Base-by-base conservation (phyloP, 2,329 filamentous ascomycete species). In the Leptographium wingfieldii region DNA sequence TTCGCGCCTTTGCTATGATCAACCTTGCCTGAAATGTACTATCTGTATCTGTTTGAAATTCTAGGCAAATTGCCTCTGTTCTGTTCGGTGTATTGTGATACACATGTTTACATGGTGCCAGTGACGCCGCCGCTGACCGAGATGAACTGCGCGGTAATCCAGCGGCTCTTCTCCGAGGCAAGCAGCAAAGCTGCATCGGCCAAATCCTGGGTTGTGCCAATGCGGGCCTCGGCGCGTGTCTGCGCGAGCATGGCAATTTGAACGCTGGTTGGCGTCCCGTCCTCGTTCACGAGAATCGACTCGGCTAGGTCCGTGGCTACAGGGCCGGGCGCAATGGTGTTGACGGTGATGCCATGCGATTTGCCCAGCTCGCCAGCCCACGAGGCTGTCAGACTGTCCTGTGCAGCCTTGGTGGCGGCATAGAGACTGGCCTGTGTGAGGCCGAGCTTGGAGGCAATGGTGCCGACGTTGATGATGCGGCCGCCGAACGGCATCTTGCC, bases 121-220 rank as follows among this genome's bases (percentile, higher is more conserved):
- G 51, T 25, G 72, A 81, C 63, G 72, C 70, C 73, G 25, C 71
- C 73, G 55, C 69, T 74, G 46, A 71, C 72, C 1, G 68, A 70
- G 61, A 76, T 73, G 38, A 66, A 69, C 67, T 76, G 73, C 9
- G 70, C 75, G 0, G 74, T 76, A n/a, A 77, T 72, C 75, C 75
- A 77, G 5, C 74, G 65, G 33, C 69, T 70, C 60, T 72, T 71
- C 61, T 75, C 72, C 9, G 66, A 70, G 1, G 68, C 73, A 3
- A 77, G 59, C 53, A 76, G 60, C 31, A 75, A 61, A 31, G 73
- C 71, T 0, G 72, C 73, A 61, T 77, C 74, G 0, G 71, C 76
- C 51, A 78, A 68, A 59, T 78, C 76, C 22, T 71, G 71, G 3
- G 67, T 59, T 0, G 67, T 71, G 0, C 74, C 74, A 1, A 68